These are phyloP conservation scores for Cyclanthera cordifolia DNA, from an alignment of 306 rosid genomes.

Conservation along the genomic window DNA sequence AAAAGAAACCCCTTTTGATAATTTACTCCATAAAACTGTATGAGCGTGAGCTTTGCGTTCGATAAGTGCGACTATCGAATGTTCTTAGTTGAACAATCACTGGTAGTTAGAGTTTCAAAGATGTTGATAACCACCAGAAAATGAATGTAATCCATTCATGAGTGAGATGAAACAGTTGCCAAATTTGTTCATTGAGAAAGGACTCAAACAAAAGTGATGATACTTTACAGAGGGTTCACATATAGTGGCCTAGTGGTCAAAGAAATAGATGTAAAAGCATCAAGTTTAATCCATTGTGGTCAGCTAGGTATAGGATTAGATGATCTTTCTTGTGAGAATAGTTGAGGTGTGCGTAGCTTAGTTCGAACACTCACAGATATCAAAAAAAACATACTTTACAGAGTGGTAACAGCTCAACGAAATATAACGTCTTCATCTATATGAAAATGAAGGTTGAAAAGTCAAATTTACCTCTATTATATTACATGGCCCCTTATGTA, in stretches of 20 bases:
- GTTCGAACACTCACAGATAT: too few species aligned
- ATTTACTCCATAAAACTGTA: neutral
- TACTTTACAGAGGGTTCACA: neutral
- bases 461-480: neutral
- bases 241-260: too few species aligned
- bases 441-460: neutral
- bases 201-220: neutral
- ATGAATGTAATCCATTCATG: neutral
- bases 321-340: too few species aligned
- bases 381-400: neutral
- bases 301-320: too few species aligned
- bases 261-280: too few species aligned
- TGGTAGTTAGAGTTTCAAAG: neutral
- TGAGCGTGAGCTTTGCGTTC: neutral
- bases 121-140: neutral
- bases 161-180: neutral
- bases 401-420: neutral
- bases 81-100: neutral
- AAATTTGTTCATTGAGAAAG: neutral
- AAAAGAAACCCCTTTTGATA: too few species aligned
- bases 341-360: too few species aligned
- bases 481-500: slow-evolving; percentile 4
- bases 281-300: too few species aligned
- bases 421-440: neutral
- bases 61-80: neutral